Evolutionary conservation across 129 eudicot genomes (phyloP), one percentile per base, ranked within the genome.

Genomic region (Sambucus nigra): DNA sequence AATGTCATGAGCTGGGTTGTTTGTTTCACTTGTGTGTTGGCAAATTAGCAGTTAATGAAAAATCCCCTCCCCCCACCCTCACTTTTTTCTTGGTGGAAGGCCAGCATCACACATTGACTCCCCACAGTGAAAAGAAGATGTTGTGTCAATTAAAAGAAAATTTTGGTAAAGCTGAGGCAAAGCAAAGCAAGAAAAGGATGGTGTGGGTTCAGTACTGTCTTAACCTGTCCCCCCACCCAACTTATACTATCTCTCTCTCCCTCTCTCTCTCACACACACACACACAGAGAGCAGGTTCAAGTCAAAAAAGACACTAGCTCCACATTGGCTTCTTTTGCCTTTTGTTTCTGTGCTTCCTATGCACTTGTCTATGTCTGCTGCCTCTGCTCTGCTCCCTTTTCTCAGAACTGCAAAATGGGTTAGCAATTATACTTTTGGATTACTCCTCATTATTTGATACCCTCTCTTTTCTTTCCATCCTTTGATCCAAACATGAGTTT

Each of bases 121-220:
- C 6, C 47, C 33, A 61, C 55, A 59, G 67, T 24, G 17, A 57
- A 50, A 49, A 63, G 18, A 49, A 14, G 32, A 5, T 24, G 25
- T 25, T 27, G 5, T 13, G 25, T 13, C 28, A 63, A 52, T n/a
- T n/a, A 47, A 27, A 18, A 41, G 53, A 69, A 18, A 12, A 55
- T 53, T 16, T 22, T 42, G 24, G 19, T 45, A 5, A 18, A 64
- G n/a, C n/a, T n/a, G n/a, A 59, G 35, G 51, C 40, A 65, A 52
- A 63, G 53, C 45, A 61, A 61, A 63, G 55, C 60, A 25, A 20
- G 26, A 32, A 22, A 44, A 49, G 25, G 18, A 60, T 16, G 9
- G 58, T 76, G 83, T 67, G 75, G 84, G 84, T 77, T 70, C 73
- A 68, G 76, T 69, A 67, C 72, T 77, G 84, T 72, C 79, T 64